A percentile compares a stretch with the other conserved stretches of the same genome.
Conservation (phyloP, 208 protist species). For the Borovskyia barvae region DNA sequence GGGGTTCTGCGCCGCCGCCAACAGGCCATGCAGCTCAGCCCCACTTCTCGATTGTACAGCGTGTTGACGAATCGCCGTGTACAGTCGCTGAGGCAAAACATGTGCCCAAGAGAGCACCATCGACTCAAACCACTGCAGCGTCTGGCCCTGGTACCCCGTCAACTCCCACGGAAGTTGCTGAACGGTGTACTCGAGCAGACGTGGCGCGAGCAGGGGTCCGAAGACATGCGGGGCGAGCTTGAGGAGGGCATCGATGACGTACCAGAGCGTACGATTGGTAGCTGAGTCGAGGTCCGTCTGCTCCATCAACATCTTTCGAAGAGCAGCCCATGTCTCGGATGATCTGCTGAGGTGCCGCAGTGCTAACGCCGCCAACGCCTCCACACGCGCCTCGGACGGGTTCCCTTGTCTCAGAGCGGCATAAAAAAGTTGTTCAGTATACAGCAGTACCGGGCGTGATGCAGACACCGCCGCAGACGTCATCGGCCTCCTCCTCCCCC, state of each 20-base stretch:
- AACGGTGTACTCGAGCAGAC: slow-evolving; percentile 66
- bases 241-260: slow-evolving; percentile 68
- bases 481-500: neutral
- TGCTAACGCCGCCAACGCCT: slow-evolving; percentile 53
- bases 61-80: slow-evolving; percentile 42
- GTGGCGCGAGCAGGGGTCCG: slow-evolving; percentile 59
- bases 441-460: slow-evolving; percentile 11
- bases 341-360: slow-evolving; percentile 56
- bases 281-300: slow-evolving; percentile 35
- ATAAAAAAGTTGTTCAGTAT: slow-evolving; percentile 62
- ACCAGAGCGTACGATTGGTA: slow-evolving; percentile 67
- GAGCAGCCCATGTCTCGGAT: slow-evolving; percentile 56
- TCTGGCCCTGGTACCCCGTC: slow-evolving; percentile 12
- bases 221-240: slow-evolving; percentile 77
- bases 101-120: slow-evolving; percentile 69
- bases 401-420: slow-evolving; percentile 52
- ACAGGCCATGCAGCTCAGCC: slow-evolving; percentile 53
- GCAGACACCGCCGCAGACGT: neutral
- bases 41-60: slow-evolving; percentile 60
- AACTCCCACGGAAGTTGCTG: slow-evolving; percentile 68
- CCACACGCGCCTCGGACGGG: slow-evolving; percentile 45
- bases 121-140: slow-evolving; percentile 55
- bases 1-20: slow-evolving; percentile 22
- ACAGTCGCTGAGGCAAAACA: slow-evolving; percentile 47
- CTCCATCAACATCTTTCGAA: slow-evolving; percentile 64